Percentiles rank a stretch among this genome's conserved stretches.
phyloP scores from a whole-genome alignment of 768 basidiomycete genomes.

The Kwoniella pini region DNA sequence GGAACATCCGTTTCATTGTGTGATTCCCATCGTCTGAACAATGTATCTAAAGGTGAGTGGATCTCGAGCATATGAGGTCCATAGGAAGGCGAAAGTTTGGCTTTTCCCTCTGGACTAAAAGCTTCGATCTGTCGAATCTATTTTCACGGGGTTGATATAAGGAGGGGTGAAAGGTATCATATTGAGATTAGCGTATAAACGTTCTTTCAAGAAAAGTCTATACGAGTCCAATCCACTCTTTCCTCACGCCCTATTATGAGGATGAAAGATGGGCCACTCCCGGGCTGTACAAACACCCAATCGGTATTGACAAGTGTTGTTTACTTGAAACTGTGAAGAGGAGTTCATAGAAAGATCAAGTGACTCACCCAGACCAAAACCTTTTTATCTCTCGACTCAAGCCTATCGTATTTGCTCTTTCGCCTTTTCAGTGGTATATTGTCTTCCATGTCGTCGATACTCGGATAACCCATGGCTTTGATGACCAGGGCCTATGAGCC shows the following conservation, averaged over 20 bases:
- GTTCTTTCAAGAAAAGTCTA: too few species aligned
- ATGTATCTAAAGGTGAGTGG: neutral
- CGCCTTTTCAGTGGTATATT: constrained; percentile 7
- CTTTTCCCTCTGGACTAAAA: neutral
- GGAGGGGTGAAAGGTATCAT: neutral
- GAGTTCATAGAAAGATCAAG: too few species aligned
- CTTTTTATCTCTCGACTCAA: neutral
- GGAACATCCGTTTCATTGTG: neutral
- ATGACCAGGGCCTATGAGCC: neutral
- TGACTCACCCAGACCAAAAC: constrained; percentile 1
- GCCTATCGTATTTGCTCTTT: constrained; percentile 3
- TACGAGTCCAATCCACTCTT: too few species aligned
- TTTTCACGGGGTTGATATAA: neutral
- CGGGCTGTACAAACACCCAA: too few species aligned
- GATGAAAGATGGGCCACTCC: too few species aligned
- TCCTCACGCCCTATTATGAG: too few species aligned
- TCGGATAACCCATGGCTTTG: too few species aligned
- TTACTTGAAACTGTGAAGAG: too few species aligned
- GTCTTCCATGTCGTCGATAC: neutral
- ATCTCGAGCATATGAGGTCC: constrained; percentile 2
- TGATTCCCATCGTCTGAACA: neutral
- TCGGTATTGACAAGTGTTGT: too few species aligned
- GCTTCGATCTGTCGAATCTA: constrained; percentile 2
- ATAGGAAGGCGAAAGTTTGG: neutral
- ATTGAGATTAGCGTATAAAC: too few species aligned